phyloP scores from a whole-genome alignment of 1,284 basidiomycete species.

The Leccinum subspadiceum region DNA sequence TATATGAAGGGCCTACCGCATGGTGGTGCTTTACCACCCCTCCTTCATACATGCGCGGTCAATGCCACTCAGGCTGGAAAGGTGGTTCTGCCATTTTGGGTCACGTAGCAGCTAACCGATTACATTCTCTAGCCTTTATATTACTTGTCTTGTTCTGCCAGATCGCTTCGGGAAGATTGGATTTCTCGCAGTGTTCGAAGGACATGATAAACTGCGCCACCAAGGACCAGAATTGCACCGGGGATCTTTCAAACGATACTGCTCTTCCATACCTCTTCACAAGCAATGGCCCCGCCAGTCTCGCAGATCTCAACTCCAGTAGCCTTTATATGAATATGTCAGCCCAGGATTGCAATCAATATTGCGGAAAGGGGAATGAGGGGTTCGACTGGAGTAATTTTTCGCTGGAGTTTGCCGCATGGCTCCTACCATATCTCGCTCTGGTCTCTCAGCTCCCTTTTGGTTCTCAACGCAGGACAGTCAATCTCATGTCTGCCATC shows the following conservation, averaged over 20 bases:
- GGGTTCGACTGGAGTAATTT: no score
- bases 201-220: conserved; percentile 13
- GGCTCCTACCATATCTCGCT: no score
- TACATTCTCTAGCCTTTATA: conserved; percentile 1
- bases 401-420: no score
- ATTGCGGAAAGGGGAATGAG: no score
- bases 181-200: conserved; percentile 12
- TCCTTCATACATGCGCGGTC: background rate
- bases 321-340: no score
- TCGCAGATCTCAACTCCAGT: no score
- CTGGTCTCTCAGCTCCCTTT: no score
- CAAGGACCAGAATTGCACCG: background rate
- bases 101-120: conserved; percentile 8
- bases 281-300: conserved; percentile 3
- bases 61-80: conserved; percentile 1
- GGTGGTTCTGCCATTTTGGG: background rate
- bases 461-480: no score
- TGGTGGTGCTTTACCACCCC: background rate
- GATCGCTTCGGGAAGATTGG: background rate
- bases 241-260: conserved; percentile 7
- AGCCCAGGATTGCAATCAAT: no score
- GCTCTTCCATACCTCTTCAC: conserved; percentile 18
- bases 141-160: conserved; percentile 6
- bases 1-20: background rate
- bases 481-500: no score